Base-by-base conservation (phyloP, 495 filamentous ascomycete genomes). In the Corynascus novoguineensis region DNA sequence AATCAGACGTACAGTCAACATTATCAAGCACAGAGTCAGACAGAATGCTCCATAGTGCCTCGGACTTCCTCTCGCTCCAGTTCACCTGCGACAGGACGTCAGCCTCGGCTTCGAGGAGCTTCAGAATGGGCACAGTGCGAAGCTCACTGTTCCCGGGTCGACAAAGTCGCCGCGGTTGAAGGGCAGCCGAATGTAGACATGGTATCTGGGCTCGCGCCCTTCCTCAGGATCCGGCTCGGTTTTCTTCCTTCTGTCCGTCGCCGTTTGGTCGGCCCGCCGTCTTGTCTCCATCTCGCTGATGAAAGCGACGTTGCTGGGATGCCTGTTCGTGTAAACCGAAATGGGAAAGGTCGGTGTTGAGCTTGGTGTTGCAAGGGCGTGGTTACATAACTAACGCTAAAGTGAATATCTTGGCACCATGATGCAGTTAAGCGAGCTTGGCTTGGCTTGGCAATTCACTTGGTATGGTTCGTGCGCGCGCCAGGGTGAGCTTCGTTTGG, bases 111-210 rank as follows among this genome's bases (percentile, higher is more conserved):
- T n/a, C n/a, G 21, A 28, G 27, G 17, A 48, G 42, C 12, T 37
- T 38, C 8, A 17, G 17, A 17, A n/a, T 21, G 24, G 19, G 28
- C 44, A 64, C 59, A 60, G 60, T 64, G 54, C 47, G 51, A 56
- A 27, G 71, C 81, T 64, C 78, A 92, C 92, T 47, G 85, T 84
- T 8, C 88, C 87, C 42, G 95, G 93, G 71, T 98, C 93, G 34
- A 90, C 80, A 74, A 97, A 98, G 48, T 88, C 84, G 19, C 87
- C 85, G 56, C 93, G 81, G 15, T 87, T 81, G 69, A 97, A 95
- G 10, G 93, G 93, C 14, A 97, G 78, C 11, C 92, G 83, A 49
- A 98, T 81, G 61, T 96, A 88, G 56, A 92, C 86, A 25, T 89
- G 92, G 57, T 84, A 85, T 58, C 70, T 71, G 27, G 76, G 74